phyloP scores from a whole-genome alignment of 306 rosid genomes.

The Potentilla sterilis region DNA sequence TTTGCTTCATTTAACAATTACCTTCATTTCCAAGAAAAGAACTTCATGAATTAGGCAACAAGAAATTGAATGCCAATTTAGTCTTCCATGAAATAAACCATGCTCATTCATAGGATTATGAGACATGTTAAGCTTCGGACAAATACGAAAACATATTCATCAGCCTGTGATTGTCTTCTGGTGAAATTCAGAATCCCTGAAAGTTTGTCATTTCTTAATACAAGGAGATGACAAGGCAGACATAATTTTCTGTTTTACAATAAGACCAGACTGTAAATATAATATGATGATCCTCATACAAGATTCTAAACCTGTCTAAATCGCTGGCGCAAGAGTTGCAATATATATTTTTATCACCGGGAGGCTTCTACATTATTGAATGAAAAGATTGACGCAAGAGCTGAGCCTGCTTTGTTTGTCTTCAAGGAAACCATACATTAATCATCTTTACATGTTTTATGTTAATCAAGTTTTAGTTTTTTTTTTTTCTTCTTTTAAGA shows the following conservation, averaged over 20 bases:
- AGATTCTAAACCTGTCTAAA: slow-evolving; percentile 17
- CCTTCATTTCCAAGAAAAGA: slow-evolving; percentile 26
- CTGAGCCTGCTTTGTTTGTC: slow-evolving; percentile 31
- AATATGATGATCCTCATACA: background rate
- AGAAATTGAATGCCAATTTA: background rate
- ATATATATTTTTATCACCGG: background rate
- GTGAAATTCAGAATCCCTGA: background rate
- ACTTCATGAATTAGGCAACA: background rate
- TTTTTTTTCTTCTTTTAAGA: background rate
- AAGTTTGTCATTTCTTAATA: background rate
- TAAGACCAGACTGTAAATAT: background rate
- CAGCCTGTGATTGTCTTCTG: background rate
- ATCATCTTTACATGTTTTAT: slow-evolving; percentile 5
- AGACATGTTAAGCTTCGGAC: background rate
- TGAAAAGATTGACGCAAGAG: slow-evolving; percentile 29
- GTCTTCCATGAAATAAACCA: background rate
- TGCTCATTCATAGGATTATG: background rate
- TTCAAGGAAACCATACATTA: background rate
- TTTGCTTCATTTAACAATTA: slow-evolving; percentile 14
- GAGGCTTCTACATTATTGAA: background rate
- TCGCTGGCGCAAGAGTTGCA: slow-evolving; percentile 20
- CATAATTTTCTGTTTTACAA: background rate
- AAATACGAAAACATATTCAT: background rate
- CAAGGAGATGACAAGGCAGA: background rate
- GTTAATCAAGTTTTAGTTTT: background rate